Evolutionary conservation across 106 monocot species (phyloP).

Genomic region (Amphibolis antarctica): DNA sequence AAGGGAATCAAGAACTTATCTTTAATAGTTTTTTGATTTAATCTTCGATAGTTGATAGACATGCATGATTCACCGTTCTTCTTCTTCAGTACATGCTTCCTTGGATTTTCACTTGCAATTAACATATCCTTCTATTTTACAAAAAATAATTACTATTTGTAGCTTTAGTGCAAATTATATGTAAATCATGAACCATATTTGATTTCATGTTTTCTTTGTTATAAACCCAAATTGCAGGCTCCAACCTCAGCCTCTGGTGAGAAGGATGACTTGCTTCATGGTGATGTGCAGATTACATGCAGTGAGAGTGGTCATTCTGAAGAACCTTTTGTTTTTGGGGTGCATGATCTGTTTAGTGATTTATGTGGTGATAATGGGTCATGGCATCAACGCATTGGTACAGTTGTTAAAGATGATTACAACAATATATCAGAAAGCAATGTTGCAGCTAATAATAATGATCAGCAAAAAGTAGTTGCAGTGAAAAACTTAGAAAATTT

Average conservation of each 20-base stretch:
- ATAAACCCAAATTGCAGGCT: not conserved
- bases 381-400: constrained; percentile 26
- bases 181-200: not conserved
- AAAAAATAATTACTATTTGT: no score
- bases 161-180: no score
- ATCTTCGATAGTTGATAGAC: no score
- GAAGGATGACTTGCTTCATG: constrained; percentile 4
- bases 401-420: constrained; percentile 13
- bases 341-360: constrained; percentile 68
- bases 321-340: constrained; percentile 28
- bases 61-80: no score
- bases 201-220: constrained; percentile 2
- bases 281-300: not conserved
- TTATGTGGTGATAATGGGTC: constrained; percentile 48
- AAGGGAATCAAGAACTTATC: no score
- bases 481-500: constrained; percentile 2
- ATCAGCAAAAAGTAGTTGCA: constrained; percentile 6
- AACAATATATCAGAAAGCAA: constrained; percentile 11
- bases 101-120: no score
- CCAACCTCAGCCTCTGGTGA: not conserved
- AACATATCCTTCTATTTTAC: no score
- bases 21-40: no score
- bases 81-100: no score
- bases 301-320: constrained; percentile 2
- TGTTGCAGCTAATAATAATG: constrained; percentile 9